phyloP scores from a whole-genome alignment of 2,329 filamentous ascomycete species.

The Stenocarpella maydis region DNA sequence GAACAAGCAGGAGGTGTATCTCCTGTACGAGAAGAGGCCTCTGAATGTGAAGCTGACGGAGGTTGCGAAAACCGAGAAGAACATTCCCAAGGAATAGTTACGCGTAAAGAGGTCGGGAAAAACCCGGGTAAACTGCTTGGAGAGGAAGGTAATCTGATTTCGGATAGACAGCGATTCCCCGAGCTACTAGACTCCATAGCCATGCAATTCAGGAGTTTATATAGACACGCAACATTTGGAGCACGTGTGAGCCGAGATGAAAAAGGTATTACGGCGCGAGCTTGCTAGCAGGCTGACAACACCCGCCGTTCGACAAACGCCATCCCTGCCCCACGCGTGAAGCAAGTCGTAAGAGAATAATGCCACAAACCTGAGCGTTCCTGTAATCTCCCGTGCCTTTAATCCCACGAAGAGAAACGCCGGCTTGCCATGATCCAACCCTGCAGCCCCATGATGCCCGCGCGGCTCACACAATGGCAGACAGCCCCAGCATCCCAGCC shows the following conservation, averaged over 20 bases:
- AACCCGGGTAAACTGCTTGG: background rate
- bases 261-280: too few species aligned
- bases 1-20: slow-evolving; percentile 35
- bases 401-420: background rate
- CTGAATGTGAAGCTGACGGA: slow-evolving; percentile 35
- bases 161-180: background rate
- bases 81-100: too few species aligned
- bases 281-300: background rate
- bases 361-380: background rate
- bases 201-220: background rate
- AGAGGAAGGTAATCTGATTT: background rate
- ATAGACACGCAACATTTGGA: background rate
- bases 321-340: background rate
- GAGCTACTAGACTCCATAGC: background rate
- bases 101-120: background rate
- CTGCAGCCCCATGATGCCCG: background rate
- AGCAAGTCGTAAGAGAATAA: background rate
- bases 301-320: background rate
- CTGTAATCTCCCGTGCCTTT: too few species aligned
- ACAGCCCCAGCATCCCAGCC: slow-evolving; percentile 32
- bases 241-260: background rate
- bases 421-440: background rate
- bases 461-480: background rate
- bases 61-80: background rate
- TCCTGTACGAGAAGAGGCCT: slow-evolving; percentile 38